Evolutionary conservation across 148 eudicot genomes (phyloP), one percentile per base, ranked within the genome.

Genomic region (Vaccinium macrocarpon): DNA sequence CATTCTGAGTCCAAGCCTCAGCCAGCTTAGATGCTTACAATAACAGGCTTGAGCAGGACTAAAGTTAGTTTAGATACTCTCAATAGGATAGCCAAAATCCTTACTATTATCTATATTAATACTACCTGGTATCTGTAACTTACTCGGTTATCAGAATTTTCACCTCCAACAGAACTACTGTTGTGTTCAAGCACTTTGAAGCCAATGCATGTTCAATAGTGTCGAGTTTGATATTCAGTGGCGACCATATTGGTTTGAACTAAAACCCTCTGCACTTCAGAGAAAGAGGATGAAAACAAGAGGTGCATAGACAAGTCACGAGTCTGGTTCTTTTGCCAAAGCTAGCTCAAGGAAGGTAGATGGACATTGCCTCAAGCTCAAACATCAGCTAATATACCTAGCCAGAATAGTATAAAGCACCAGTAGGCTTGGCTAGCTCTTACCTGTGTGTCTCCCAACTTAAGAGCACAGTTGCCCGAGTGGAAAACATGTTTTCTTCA

Each of bases 391-490:
- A 38, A 19, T 14, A 66, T 46, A 62, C 15, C n/a, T n/a, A 23
- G 55, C 55, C 74, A 62, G 16, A 71, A 25, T 14, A 1, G 2
- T 13, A 42, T 48, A 81, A 18, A 42, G 38, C 83, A 61, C 56
- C 83, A 61, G 51, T 62, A 62, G 73, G 35, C 51, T 57, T 79
- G 50, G 68, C 50, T 79, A 57, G 49, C 27, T 79, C 82, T 32
- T 29, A 38, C 19, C 35, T 49, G 5, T 27, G 2, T 59, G 15
- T 25, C 32, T 80, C 52, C 51, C 10, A 59, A 57, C 29, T 42
- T 59, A 80, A 80, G n/a, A 78, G 48, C 25, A n/a, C 27, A 10
- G 42, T 38, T 38, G 32, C 23, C 59, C 7, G 7, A 51, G 16
- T 25, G 12, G 46, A 32, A 55, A 50, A 79, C 59, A 53, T 56